Conservation (phyloP, 73 alveolate species). For the Durusdinium trenchii region DNA sequence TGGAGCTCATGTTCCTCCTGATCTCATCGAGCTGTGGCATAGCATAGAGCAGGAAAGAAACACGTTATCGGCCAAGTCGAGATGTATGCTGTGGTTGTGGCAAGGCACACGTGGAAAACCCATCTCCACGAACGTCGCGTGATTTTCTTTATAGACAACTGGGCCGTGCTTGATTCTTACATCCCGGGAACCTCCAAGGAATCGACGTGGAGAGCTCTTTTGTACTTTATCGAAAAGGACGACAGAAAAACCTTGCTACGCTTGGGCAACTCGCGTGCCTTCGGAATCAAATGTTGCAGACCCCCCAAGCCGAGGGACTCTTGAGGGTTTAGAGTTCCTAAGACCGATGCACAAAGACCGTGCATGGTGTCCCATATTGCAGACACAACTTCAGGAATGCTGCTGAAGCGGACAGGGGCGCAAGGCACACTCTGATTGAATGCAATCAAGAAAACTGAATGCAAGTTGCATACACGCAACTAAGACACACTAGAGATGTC, state of each 20-base stretch:
- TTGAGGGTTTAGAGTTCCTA: not conserved
- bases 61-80: constrained; percentile 23
- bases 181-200: not conserved
- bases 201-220: not conserved
- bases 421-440: no score
- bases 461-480: no score
- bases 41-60: constrained; percentile 8
- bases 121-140: not conserved
- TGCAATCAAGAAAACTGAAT: no score
- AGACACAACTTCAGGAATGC: no score
- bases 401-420: no score
- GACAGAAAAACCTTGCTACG: not conserved
- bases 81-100: not conserved
- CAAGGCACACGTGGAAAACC: not conserved
- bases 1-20: no score
- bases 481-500: no score
- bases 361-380: no score
- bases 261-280: not conserved
- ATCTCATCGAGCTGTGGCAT: no score
- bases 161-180: not conserved
- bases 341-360: no score
- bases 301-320: not conserved
- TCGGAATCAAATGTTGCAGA: not conserved
- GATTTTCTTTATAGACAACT: not conserved
- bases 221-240: not conserved